These are phyloP conservation scores for Mariannaea elegans DNA, from an alignment of 2,329 filamentous ascomycete species.

Conservation along the genomic window DNA sequence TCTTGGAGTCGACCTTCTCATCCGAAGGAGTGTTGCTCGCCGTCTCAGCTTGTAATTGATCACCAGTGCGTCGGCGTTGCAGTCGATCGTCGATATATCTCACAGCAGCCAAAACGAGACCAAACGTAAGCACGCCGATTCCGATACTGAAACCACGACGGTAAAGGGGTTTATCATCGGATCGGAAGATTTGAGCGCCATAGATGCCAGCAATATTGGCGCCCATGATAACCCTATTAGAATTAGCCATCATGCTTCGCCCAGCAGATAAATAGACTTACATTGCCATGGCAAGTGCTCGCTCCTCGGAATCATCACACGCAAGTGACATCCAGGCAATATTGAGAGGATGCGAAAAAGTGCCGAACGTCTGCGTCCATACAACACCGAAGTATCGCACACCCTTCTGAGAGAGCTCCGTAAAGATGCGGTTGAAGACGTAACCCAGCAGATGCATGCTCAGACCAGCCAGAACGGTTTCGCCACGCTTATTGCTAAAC, in stretches of 20 bases:
- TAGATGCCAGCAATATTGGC: slow-evolving; percentile 70
- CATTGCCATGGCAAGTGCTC: slow-evolving; percentile 68
- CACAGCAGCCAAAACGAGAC: slow-evolving; percentile 50
- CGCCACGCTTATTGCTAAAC: slow-evolving; percentile 55
- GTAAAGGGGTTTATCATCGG: slow-evolving; percentile 61
- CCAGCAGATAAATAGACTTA: slow-evolving; percentile 38
- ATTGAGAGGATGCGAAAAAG: slow-evolving; percentile 65
- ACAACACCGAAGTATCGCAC: slow-evolving; percentile 63
- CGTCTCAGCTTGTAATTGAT: slow-evolving; percentile 13
- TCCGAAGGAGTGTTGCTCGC: slow-evolving; percentile 16
- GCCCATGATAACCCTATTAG: slow-evolving; percentile 63
- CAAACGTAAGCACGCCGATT: slow-evolving; percentile 55
- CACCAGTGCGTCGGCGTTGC: slow-evolving; percentile 27
- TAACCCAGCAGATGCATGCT: slow-evolving; percentile 59
- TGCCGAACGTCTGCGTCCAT: slow-evolving; percentile 64
- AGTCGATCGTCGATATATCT: slow-evolving; percentile 54
- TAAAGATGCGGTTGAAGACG: slow-evolving; percentile 63
- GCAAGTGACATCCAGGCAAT: slow-evolving; percentile 68
- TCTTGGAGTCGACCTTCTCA: slow-evolving; percentile 16
- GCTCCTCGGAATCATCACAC: slow-evolving; percentile 64
- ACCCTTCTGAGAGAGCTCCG: slow-evolving; percentile 51
- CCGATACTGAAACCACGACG: slow-evolving; percentile 58
- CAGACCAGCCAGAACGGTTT: slow-evolving; percentile 61
- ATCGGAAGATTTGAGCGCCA: slow-evolving; percentile 67
- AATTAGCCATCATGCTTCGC: neutral